phyloP scores from a whole-genome alignment of 176 grass and related monocot genomes.

The Rhipidocladum racemiflorum region DNA sequence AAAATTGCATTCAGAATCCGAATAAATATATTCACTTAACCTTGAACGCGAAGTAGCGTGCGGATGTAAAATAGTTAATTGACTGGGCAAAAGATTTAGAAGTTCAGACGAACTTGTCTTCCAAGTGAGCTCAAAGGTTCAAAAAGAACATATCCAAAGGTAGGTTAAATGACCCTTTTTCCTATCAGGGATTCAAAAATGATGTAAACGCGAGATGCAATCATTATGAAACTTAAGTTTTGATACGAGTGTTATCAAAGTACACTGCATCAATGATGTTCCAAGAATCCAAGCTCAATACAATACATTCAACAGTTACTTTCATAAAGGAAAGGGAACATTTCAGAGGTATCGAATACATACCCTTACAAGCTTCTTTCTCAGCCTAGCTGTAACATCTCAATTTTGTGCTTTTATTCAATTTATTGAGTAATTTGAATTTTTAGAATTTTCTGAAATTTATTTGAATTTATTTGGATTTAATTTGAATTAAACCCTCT shows the following conservation, averaged over 20 bases:
- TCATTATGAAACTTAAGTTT: background rate
- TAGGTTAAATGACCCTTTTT: background rate
- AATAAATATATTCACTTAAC: background rate
- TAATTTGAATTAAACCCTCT: too few species aligned
- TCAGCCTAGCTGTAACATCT: too few species aligned
- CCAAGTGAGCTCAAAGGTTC: background rate
- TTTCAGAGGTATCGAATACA: background rate
- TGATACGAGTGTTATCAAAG: background rate
- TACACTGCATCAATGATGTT: background rate
- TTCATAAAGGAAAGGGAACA: background rate
- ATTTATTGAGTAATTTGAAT: too few species aligned
- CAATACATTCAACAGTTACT: background rate
- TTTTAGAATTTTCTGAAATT: too few species aligned
- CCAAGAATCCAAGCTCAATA: background rate
- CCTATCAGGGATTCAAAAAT: background rate
- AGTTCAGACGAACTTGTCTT: background rate
- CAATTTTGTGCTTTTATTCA: too few species aligned
- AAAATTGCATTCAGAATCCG: background rate
- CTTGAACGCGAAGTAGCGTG: background rate
- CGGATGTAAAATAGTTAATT: background rate
- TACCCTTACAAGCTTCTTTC: too few species aligned
- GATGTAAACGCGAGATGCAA: background rate
- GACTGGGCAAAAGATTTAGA: constrained; percentile 8
- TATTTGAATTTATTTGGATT: too few species aligned
- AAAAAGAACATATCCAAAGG: background rate